A percentile compares a stretch with the other conserved stretches of the same genome.
These are phyloP conservation scores for Mimosa pudica DNA, from an alignment of 306 rosid genomes.

Conservation along the genomic window DNA sequence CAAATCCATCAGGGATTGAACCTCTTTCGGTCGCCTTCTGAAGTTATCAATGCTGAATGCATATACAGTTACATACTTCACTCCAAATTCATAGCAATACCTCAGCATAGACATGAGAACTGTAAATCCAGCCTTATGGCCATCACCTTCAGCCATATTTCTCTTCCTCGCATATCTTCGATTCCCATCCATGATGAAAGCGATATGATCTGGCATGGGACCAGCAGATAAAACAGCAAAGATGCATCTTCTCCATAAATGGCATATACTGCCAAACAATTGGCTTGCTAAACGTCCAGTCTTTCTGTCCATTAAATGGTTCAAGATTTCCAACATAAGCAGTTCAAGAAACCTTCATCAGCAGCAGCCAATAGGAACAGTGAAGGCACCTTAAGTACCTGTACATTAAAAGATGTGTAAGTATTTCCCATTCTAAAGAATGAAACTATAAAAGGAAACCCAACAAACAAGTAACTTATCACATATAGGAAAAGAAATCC, in stretches of 20 bases:
- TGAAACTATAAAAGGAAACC: neutral
- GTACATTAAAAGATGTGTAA: conserved; percentile 1
- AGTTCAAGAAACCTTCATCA: conserved; percentile 27
- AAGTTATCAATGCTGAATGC: conserved; percentile 94
- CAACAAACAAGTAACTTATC: neutral
- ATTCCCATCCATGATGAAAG: conserved; percentile 1
- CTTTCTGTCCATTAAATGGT: conserved; percentile 47
- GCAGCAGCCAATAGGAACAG: conserved; percentile 18
- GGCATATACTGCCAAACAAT: conserved; percentile 32
- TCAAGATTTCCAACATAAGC: conserved; percentile 19
- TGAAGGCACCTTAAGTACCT: conserved; percentile 17
- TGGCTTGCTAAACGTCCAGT: conserved; percentile 26
- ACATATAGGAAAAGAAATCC: neutral
- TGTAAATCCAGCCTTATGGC: conserved; percentile 67
- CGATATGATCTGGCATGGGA: neutral
- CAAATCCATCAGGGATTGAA: conserved; percentile 64
- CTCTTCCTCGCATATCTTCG: conserved; percentile 70
- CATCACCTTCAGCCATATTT: conserved; percentile 52
- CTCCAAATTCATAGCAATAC: conserved; percentile 64
- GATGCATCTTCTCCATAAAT: neutral
- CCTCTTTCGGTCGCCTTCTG: conserved; percentile 59
- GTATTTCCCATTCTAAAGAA: conserved; percentile 10
- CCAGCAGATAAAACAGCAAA: neutral
- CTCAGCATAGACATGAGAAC: conserved; percentile 55
- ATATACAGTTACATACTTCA: conserved; percentile 43